Conservation (phyloP, 768 basidiomycete species). For the Russula emetica region DNA sequence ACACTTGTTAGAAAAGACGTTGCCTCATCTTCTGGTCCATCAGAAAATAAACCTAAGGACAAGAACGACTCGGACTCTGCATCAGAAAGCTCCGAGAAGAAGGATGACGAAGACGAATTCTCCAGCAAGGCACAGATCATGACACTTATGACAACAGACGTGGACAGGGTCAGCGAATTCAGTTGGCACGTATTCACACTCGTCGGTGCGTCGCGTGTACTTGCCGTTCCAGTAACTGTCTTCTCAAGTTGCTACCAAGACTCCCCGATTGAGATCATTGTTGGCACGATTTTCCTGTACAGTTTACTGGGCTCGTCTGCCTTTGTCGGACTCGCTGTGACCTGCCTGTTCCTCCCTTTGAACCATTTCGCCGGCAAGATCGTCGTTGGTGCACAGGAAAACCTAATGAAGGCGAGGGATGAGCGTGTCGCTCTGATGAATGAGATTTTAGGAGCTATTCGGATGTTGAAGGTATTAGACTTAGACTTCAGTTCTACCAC, state of each 20-base stretch:
- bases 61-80: slow-evolving; percentile 22
- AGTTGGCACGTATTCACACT: slow-evolving; percentile 73
- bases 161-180: slow-evolving; percentile 85
- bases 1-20: slow-evolving; percentile 82
- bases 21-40: slow-evolving; percentile 52
- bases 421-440: slow-evolving; percentile 91
- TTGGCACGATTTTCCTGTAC: slow-evolving; percentile 75
- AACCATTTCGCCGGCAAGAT: slow-evolving; percentile 83
- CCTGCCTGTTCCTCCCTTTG: slow-evolving; percentile 60
- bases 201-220: slow-evolving; percentile 46
- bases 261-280: slow-evolving; percentile 70
- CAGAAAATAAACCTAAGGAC: slow-evolving; percentile 30
- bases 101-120: slow-evolving; percentile 48
- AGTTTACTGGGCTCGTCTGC: slow-evolving; percentile 72
- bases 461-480: slow-evolving; percentile 69
- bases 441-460: slow-evolving; percentile 84
- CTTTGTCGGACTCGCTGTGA: slow-evolving; percentile 73
- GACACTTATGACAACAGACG: slow-evolving; percentile 95
- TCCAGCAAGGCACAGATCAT: slow-evolving; percentile 73
- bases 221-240: background rate
- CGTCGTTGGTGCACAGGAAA: slow-evolving; percentile 73
- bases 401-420: slow-evolving; percentile 87
- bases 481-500: background rate
- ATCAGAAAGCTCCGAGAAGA: slow-evolving; percentile 45
- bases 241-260: slow-evolving; percentile 42